phyloP scores from a whole-genome alignment of 208 protist species.

The Zelonia costaricensis region DNA sequence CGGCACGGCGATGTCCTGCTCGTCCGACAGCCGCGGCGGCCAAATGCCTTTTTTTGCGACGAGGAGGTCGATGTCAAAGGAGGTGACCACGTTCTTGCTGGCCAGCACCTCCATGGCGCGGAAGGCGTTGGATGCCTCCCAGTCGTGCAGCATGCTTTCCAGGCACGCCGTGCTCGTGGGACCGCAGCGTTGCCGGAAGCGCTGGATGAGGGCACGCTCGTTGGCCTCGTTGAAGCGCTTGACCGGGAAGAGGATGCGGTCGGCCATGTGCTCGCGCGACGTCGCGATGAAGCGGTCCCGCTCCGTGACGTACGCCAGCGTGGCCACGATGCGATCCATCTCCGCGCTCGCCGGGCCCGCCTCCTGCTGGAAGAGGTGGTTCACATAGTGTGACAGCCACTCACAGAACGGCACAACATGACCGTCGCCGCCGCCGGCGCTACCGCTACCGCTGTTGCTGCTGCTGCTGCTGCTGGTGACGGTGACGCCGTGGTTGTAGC shows the following conservation, averaged over 20 bases:
- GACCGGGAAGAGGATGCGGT: slow-evolving; percentile 75
- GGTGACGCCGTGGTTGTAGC: slow-evolving; percentile 55
- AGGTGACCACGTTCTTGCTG: slow-evolving; percentile 18
- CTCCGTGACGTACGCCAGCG: slow-evolving; percentile 75
- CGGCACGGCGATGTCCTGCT: slow-evolving; percentile 33
- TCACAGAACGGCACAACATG: slow-evolving; percentile 59
- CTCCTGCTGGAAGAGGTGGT: slow-evolving; percentile 67
- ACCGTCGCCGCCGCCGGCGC: slow-evolving; percentile 14
- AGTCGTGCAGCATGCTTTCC: slow-evolving; percentile 89
- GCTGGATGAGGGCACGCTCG: slow-evolving; percentile 73
- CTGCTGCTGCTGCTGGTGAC: slow-evolving; percentile 21
- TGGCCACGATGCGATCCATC: slow-evolving; percentile 60
- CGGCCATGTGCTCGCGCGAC: slow-evolving; percentile 72
- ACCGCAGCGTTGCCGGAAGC: slow-evolving; percentile 69
- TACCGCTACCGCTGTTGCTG: background rate
- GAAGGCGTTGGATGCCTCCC: slow-evolving; percentile 52
- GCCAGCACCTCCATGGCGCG: slow-evolving; percentile 46
- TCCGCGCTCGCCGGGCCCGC: slow-evolving; percentile 35
- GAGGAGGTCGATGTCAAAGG: slow-evolving; percentile 56
- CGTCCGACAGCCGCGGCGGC: slow-evolving; percentile 45
- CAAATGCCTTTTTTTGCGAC: slow-evolving; percentile 87
- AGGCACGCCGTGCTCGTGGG: slow-evolving; percentile 72
- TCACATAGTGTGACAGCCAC: slow-evolving; percentile 76
- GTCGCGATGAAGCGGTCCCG: slow-evolving; percentile 77
- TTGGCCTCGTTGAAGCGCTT: slow-evolving; percentile 57